Evolutionary conservation across 306 rosid species (phyloP), one percentile per base, ranked within the genome.

Genomic region (Casuarina glauca): DNA sequence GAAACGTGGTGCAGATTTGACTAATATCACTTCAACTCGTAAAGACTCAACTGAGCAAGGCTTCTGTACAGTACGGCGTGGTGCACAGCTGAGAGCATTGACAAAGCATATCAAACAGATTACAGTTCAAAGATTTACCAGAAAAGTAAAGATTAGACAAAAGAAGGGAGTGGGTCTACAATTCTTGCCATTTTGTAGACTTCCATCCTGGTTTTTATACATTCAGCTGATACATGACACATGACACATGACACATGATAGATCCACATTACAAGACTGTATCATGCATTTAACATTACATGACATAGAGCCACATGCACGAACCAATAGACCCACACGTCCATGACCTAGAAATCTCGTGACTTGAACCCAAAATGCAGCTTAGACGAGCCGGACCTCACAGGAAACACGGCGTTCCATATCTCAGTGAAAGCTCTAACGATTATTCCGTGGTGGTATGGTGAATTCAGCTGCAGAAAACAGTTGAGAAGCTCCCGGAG

Each of bases 381-480:
- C 58, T 51, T 52, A 3, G 82, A 74, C 1, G 91, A 67, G 48
- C 54, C 38, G 60, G 88, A 70, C 63, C 71, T 80, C 15, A 86
- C 84, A 0, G 97, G 87, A 80, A 88, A 95, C 32, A 95, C 96
- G 0, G 91, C 91, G 52, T 95, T 89, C 97, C 99, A 95, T 82
- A 95, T 93, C 84, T 95, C 99, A 48, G 91, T 89, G 78, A 95
- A 95, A 58, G 91, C 99, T 50, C 92, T 79, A 6, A 95, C 85
- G 2, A 95, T 95, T 17, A 90, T 85, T 5, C 89, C 93, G 74
- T 95, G 99, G 84, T 91, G 86, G 53, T 87, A 72, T 1, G 95
- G 88, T 0, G 96, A 83, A 80, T 95, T 95, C 19, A 95, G 89
- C 86, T 90, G 93, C 82, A 95, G 84, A 77, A 95, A 95, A 19